phyloP scores from a whole-genome alignment of 306 rosid species.

The Prunus kanzakura region DNA sequence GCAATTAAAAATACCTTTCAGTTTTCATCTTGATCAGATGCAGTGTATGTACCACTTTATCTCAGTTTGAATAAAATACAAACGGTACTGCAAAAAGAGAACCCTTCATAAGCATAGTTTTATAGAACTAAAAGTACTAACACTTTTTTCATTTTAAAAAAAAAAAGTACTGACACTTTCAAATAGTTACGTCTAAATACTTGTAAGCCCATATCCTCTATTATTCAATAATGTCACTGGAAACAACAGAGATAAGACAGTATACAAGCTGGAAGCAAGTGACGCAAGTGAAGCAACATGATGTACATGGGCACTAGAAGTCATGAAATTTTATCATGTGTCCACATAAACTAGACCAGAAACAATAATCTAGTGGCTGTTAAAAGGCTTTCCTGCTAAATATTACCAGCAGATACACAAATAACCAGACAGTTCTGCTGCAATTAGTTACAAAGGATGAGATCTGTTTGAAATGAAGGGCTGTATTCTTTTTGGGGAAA shows the following conservation, averaged over 20 bases:
- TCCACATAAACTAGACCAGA: background rate
- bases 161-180: background rate
- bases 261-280: background rate
- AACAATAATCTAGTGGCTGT: background rate
- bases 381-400: background rate
- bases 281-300: background rate
- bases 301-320: background rate
- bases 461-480: background rate
- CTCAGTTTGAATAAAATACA: slow-evolving; percentile 64
- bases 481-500: background rate
- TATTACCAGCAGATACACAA: background rate
- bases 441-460: background rate
- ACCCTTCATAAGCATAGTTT: slow-evolving; percentile 18
- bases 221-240: background rate
- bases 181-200: background rate
- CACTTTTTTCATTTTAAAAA: background rate
- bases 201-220: background rate
- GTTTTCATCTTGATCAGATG: slow-evolving; percentile 12
- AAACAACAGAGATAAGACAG: background rate
- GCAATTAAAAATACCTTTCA: slow-evolving; percentile 39
- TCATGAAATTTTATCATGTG: background rate
- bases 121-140: background rate
- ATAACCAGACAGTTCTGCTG: background rate
- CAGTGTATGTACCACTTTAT: slow-evolving; percentile 17
- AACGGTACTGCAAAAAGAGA: slow-evolving; percentile 63